phyloP scores from a whole-genome alignment of 1,284 basidiomycete genomes.

The Ustilago loliicola region DNA sequence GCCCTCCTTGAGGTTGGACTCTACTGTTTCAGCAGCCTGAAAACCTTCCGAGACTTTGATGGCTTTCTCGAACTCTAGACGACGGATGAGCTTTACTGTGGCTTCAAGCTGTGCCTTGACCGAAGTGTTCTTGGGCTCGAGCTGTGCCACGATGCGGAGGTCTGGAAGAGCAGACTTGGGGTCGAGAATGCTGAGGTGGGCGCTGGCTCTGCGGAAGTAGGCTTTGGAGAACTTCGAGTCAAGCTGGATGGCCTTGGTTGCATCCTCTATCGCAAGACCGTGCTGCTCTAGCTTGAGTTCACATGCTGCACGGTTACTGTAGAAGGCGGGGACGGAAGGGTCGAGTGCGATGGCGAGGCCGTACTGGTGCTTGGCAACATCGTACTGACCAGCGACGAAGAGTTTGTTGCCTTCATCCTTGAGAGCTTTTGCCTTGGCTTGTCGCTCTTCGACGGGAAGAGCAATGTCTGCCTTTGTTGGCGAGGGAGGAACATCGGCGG shows the following conservation, averaged over 20 bases:
- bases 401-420: conserved; percentile 66
- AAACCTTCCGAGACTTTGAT: conserved; percentile 62
- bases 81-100: conserved; percentile 87
- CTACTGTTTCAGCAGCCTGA: conserved; percentile 56
- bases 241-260: conserved; percentile 83
- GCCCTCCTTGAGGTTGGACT: conserved; percentile 60
- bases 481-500: conserved; percentile 59
- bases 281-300: conserved; percentile 70
- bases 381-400: conserved; percentile 61
- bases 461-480: conserved; percentile 44
- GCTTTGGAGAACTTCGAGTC: conserved; percentile 93
- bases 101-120: conserved; percentile 85
- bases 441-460: conserved; percentile 54
- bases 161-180: conserved; percentile 67
- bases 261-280: conserved; percentile 69
- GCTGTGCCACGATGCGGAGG: conserved; percentile 75
- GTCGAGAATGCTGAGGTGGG: conserved; percentile 85
- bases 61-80: conserved; percentile 66
- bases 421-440: conserved; percentile 42
- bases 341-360: conserved; percentile 63
- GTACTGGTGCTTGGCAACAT: conserved; percentile 64
- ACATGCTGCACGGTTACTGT: conserved; percentile 68
- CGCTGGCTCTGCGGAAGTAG: conserved; percentile 90
- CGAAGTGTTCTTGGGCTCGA: conserved; percentile 88
- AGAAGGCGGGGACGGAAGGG: conserved; percentile 57